phyloP scores from a whole-genome alignment of 2,329 filamentous ascomycete species.

The Lachnellula hyalina region DNA sequence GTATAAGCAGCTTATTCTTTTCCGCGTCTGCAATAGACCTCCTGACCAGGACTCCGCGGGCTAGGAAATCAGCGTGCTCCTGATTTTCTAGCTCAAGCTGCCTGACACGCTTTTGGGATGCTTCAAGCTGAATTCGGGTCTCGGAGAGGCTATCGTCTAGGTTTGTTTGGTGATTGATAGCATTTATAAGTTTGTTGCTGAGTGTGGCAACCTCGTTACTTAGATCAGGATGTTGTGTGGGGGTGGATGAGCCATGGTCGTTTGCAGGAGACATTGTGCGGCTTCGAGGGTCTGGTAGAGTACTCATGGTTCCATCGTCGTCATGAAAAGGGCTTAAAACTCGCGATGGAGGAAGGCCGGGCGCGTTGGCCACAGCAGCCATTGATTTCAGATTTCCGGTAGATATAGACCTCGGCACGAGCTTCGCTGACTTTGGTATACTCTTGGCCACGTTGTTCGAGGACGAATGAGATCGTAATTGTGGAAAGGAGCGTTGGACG shows the following conservation, averaged over 20 bases:
- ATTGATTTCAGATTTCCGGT: conserved; percentile 37
- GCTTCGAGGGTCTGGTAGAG: conserved; percentile 59
- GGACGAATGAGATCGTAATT: conserved; percentile 50
- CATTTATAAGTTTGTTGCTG: conserved; percentile 93
- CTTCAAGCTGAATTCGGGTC: conserved; percentile 77
- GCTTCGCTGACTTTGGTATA: conserved; percentile 31
- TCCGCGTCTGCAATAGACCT: conserved; percentile 71
- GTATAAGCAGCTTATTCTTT: conserved; percentile 53
- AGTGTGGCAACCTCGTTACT: conserved; percentile 77
- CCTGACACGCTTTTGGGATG: conserved; percentile 60
- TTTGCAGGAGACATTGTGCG: conserved; percentile 44
- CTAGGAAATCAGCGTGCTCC: conserved; percentile 64
- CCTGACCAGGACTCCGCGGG: conserved; percentile 69
- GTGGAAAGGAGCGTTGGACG: conserved; percentile 39
- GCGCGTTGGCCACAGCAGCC: conserved; percentile 27
- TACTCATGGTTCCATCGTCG: conserved; percentile 60
- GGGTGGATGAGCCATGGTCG: conserved; percentile 31
- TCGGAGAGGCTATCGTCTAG: conserved; percentile 83
- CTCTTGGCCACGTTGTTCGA: conserved; percentile 40
- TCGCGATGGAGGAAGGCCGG: conserved; percentile 17
- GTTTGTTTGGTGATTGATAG: conserved; percentile 92
- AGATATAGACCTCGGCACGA: conserved; percentile 34
- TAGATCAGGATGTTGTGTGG: conserved; percentile 49
- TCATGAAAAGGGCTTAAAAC: conserved; percentile 38
- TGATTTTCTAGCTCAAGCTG: conserved; percentile 57